Base-by-base conservation (phyloP, 345 rosid species). In the Populus euphratica region DNA sequence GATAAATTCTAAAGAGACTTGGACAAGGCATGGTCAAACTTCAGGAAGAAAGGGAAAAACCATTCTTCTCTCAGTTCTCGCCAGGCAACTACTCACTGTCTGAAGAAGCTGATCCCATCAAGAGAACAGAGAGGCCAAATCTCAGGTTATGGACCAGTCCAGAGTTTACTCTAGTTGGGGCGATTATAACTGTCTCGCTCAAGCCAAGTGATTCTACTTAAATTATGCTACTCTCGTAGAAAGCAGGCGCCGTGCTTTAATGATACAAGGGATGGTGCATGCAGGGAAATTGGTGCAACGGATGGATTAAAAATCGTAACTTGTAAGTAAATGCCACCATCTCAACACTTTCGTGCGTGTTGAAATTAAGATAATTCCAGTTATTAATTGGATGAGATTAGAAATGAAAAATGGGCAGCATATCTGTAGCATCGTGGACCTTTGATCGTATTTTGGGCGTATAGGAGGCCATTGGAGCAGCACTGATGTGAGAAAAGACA, bases 61-160 rank as follows among this genome's bases (percentile, higher is more conserved):
- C 88, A 12, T 56, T 91, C 36, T 88, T 92, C 77, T 87, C 98
- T 0, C 81, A 79, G 68, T 95, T 93, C 81, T 88, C 88, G 12
- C 89, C 91, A 0, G 62, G 92, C 83, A 95, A 91, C 75, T 93
- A 86, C 84, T 97, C 98, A 0, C 83, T 88, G 50, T 95, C 98
- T 16, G 99, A 95, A 81, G 98, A 93, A 80, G 90, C 91, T 1
- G 99, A 95, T 88, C 99, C 99, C 18, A 95, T 95, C 47, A 95
- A 91, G 78, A 91, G 92, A 84, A 81, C 94, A 27, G 98, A 93
- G 89, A 90, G 90, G 75, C 88, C 98, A 0, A 91, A 93, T 84
- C 91, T 95, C n/a, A 86, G 44, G 90, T 73, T 88, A 21, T 95
- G 99, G 99, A 95, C 96, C 33, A 88, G 98, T 85, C 91, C 97